A percentile compares a stretch with the other conserved stretches of the same genome.
phyloP scores from a whole-genome alignment of 2,329 filamentous ascomycete genomes.

The Neonectria hederae region DNA sequence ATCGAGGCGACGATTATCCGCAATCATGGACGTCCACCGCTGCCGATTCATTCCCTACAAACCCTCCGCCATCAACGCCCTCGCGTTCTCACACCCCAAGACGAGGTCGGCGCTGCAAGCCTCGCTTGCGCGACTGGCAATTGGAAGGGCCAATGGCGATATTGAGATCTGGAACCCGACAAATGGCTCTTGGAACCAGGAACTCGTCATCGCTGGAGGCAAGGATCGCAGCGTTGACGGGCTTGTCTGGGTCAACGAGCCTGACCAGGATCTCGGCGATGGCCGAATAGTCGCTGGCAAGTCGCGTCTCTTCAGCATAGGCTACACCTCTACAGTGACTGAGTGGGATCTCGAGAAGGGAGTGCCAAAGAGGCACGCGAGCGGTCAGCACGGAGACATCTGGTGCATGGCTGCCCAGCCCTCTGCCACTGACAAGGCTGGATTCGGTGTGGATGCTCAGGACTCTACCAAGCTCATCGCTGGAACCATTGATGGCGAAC shows the following conservation, averaged over 20 bases:
- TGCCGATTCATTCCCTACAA: constrained; percentile 96
- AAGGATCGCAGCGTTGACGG: constrained; percentile 89
- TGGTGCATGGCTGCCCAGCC: constrained; percentile 96
- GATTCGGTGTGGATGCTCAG: constrained; percentile 45
- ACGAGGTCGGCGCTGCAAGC: constrained; percentile 57
- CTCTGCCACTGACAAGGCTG: constrained; percentile 40
- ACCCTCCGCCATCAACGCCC: constrained; percentile 89
- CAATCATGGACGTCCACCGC: constrained; percentile 90
- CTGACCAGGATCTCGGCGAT: constrained; percentile 73
- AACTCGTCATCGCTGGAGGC: constrained; percentile 84
- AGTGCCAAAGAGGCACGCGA: constrained; percentile 80
- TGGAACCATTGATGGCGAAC: constrained; percentile 90
- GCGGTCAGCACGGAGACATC: constrained; percentile 93
- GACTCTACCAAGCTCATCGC: constrained; percentile 73
- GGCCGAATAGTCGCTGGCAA: constrained; percentile 73
- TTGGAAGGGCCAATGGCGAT: constrained; percentile 93
- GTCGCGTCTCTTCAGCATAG: constrained; percentile 93
- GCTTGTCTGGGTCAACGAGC: constrained; percentile 89
- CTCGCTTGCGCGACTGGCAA: constrained; percentile 76
- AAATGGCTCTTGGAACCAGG: constrained; percentile 86
- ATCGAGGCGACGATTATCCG: constrained; percentile 13
- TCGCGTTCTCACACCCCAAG: constrained; percentile 87
- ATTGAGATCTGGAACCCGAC: constrained; percentile 98
- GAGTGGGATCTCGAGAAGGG: constrained; percentile 93
- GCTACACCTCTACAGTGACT: constrained; percentile 89